phyloP scores from a whole-genome alignment of 1,284 basidiomycete genomes.

The Athelia psychrophila region DNA sequence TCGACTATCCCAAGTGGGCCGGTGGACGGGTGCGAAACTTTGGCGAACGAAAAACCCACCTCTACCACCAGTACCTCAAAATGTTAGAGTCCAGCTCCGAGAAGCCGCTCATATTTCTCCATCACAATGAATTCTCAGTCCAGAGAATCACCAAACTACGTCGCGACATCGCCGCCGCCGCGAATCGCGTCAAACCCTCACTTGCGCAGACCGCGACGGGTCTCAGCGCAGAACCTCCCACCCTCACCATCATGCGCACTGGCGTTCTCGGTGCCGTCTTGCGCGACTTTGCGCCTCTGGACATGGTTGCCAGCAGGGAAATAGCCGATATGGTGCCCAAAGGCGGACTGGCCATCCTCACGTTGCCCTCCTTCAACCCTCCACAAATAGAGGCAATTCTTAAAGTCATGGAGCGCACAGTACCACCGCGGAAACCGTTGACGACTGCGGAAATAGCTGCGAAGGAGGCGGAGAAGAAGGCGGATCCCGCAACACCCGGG shows the following conservation, averaged over 20 bases:
- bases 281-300: slow-evolving; percentile 53
- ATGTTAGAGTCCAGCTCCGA: slow-evolving; percentile 52
- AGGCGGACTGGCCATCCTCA: slow-evolving; percentile 64
- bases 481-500: slow-evolving; percentile 62
- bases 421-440: slow-evolving; percentile 55
- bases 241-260: slow-evolving; percentile 64
- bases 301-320: slow-evolving; percentile 40
- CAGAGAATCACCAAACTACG: slow-evolving; percentile 62
- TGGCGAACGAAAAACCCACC: slow-evolving; percentile 68
- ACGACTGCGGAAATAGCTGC: slow-evolving; percentile 49
- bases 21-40: slow-evolving; percentile 53
- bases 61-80: slow-evolving; percentile 70
- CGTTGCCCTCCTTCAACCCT: slow-evolving; percentile 66
- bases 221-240: slow-evolving; percentile 35
- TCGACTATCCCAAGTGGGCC: slow-evolving; percentile 48
- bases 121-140: slow-evolving; percentile 67
- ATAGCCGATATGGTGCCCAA: slow-evolving; percentile 50
- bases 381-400: slow-evolving; percentile 66
- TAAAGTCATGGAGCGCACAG: slow-evolving; percentile 62
- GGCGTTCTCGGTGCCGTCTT: slow-evolving; percentile 72
- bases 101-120: slow-evolving; percentile 67
- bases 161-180: slow-evolving; percentile 56
- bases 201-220: slow-evolving; percentile 37
- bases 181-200: slow-evolving; percentile 42
- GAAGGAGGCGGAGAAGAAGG: slow-evolving; percentile 52